Conservation (phyloP, 2,329 filamentous ascomycete genomes). For the Exophiala viscosa region DNA sequence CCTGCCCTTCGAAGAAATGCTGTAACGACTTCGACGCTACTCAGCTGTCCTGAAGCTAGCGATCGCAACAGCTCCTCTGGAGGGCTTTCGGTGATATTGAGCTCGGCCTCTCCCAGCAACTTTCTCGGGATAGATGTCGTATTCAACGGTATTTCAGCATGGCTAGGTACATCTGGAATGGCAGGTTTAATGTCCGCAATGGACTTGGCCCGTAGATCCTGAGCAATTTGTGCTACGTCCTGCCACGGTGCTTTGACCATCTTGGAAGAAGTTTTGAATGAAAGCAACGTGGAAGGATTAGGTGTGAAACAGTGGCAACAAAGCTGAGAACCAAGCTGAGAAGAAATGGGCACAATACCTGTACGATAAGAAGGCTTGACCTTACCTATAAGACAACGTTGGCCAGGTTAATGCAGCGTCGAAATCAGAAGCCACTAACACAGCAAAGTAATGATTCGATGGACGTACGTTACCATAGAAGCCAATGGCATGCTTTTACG, state of each 20-base stretch:
- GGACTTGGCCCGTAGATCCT: conserved; percentile 26
- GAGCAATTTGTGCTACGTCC: conserved; percentile 20
- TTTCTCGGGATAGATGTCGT: conserved; percentile 46
- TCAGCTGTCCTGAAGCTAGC: conserved; percentile 45
- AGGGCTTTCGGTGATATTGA: conserved; percentile 48
- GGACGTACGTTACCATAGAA: too few species aligned
- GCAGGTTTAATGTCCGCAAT: conserved; percentile 28
- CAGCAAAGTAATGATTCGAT: too few species aligned
- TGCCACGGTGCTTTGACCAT: conserved; percentile 22
- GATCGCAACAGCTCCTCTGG: conserved; percentile 35
- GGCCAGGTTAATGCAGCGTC: too few species aligned
- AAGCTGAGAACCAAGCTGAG: too few species aligned
- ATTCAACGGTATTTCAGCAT: conserved; percentile 23
- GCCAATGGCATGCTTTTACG: too few species aligned
- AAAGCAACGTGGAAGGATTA: too few species aligned
- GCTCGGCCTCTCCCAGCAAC: conserved; percentile 46
- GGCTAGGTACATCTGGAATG: conserved; percentile 13
- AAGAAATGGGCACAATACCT: too few species aligned
- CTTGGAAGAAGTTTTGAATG: background rate
- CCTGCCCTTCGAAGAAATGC: conserved; percentile 56
- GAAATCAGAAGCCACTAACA: too few species aligned
- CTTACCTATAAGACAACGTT: too few species aligned
- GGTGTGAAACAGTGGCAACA: too few species aligned
- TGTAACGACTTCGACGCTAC: conserved; percentile 44
- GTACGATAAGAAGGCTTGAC: too few species aligned